phyloP scores from a whole-genome alignment of 2,329 filamentous ascomycete genomes.

The Colletotrichum lini region DNA sequence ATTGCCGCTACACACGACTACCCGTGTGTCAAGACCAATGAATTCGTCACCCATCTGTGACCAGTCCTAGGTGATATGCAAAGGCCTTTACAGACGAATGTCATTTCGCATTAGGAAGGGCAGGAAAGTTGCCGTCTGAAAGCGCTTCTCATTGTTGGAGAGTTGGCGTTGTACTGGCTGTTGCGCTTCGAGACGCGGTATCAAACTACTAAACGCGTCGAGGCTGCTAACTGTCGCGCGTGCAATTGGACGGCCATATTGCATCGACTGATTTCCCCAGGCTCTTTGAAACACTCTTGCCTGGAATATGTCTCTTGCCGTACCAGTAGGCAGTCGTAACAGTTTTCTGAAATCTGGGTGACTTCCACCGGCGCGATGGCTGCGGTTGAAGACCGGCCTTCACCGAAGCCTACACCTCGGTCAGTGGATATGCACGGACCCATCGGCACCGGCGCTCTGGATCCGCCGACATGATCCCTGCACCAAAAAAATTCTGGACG shows the following conservation, averaged over 20 bases:
- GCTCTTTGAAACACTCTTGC: too few relatives aligned
- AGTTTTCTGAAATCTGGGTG: not conserved
- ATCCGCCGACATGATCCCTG: constrained; percentile 41
- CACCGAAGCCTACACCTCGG: constrained; percentile 31
- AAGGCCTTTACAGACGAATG: not conserved
- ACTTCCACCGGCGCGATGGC: not conserved
- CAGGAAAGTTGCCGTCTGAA: not conserved
- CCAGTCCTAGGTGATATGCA: not conserved
- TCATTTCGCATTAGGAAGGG: not conserved
- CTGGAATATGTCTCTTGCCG: not conserved
- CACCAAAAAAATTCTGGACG: constrained; percentile 41
- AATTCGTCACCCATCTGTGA: not conserved
- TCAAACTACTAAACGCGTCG: constrained; percentile 33
- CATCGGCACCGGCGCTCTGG: constrained; percentile 38
- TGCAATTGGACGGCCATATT: not conserved
- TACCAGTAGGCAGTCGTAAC: not conserved
- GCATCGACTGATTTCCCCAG: not conserved
- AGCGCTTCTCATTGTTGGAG: not conserved
- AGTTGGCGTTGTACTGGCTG: constrained; percentile 11
- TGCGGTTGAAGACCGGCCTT: constrained; percentile 6
- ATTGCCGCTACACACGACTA: not conserved
- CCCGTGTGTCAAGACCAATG: constrained; percentile 29
- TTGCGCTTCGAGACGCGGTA: constrained; percentile 21
- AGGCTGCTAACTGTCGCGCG: not conserved
- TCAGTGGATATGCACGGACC: constrained; percentile 5